A percentile compares a stretch with the other conserved stretches of the same genome.
Evolutionary conservation across 352 stramenopile species (phyloP).

Genomic region (Phytophthora pinifolia): DNA sequence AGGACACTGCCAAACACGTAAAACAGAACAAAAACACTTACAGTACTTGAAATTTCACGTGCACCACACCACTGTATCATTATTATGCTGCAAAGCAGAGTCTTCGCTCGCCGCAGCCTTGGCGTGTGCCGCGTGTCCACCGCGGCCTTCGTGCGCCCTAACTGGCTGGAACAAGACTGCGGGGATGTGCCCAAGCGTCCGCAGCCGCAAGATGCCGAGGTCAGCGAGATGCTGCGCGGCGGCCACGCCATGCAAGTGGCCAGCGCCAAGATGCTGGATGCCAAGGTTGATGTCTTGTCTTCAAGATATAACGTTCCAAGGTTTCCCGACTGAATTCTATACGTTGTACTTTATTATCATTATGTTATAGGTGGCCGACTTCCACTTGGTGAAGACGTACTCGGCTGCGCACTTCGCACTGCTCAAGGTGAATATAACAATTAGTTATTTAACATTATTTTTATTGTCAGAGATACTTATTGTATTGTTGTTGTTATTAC

Average conservation of each 20-base stretch:
- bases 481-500: neutral
- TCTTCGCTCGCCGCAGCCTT: neutral
- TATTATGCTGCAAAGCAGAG: constrained; percentile 14
- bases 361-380: constrained; percentile 32
- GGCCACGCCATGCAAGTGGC: constrained; percentile 66
- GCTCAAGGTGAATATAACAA: constrained; percentile 38
- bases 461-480: neutral
- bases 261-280: constrained; percentile 47
- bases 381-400: constrained; percentile 39
- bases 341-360: constrained; percentile 1
- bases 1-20: no score
- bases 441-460: neutral
- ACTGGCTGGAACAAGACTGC: constrained; percentile 73
- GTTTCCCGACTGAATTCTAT: constrained; percentile 1
- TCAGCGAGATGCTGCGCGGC: constrained; percentile 73
- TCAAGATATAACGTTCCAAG: neutral
- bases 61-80: no score
- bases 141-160: constrained; percentile 17
- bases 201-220: constrained; percentile 37
- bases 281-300: constrained; percentile 30
- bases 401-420: constrained; percentile 38
- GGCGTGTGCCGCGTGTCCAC: constrained; percentile 15
- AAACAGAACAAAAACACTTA: no score
- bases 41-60: no score
- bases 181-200: constrained; percentile 53